Evolutionary conservation across 1,284 basidiomycete genomes (phyloP), one percentile per base, ranked within the genome.

Genomic region (Ganoderma meredithae): DNA sequence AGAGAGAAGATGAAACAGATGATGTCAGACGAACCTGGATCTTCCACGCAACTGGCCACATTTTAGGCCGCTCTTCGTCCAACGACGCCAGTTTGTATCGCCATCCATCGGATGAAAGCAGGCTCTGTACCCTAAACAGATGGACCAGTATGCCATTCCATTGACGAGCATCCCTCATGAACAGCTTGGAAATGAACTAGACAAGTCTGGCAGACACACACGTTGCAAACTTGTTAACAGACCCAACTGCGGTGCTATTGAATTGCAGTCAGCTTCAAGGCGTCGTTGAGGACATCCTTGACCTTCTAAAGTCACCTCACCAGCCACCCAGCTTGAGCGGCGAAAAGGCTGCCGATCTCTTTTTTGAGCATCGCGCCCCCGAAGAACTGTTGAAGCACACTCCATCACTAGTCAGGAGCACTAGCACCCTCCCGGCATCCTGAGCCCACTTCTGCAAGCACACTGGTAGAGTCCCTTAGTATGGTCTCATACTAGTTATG

Each of bases 71-170:
- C 22, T 62, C 64, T 9, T 60, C 63, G 13, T 67, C 56, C 58
- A 72, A 27, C 43, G 47, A 8, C 1, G 64, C 68, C 17, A 72
- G 47, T 12, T 43, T 12, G 59, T 40, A 12, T 69, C 74, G 4
- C 68, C 72, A 0, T 63, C 74, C 5, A 70, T 70, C 2, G 72
- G 74, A 0, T 69, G 40, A 55, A 75, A 69, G 31, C 33, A 55
- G 17, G 40, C 25, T 7, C 40, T 52, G 5, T 49, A 66, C 19
- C 52, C 36, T 1, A 47, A 67, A n/a, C 53, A 67, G 19, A 60
- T 49, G 27, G 43, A 66, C 58, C 65, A 73, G 66, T 75, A 76
- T 10, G 66, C 76, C 75, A 78, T n/a, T 73, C 72, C 67, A 70
- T 66, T 0, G 73, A 73, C 25, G 69, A 67, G 33, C 64, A 63